Percentiles rank a stretch among this genome's conserved stretches.
These are phyloP conservation scores for Capillidium heterosporum DNA, from an alignment of 371 early-diverging fungal species.

Conservation along the genomic window DNA sequence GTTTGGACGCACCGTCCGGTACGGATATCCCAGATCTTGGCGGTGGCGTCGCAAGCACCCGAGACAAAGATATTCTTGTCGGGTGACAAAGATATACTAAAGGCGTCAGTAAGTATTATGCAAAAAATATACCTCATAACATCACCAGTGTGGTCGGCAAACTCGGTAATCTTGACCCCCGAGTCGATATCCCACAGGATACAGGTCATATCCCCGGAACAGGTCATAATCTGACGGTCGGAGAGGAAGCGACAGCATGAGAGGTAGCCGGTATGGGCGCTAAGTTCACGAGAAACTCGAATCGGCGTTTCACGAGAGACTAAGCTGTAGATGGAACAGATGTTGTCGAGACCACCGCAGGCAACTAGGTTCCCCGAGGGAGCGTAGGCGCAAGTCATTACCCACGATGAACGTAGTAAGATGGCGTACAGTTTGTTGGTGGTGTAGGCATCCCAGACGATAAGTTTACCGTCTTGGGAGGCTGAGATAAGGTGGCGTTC, in stretches of 20 bases:
- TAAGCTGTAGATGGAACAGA: constrained; percentile 92
- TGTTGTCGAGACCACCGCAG: constrained; percentile 96
- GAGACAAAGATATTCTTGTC: constrained; percentile 90
- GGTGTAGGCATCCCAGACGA: constrained; percentile 96
- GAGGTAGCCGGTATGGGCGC: constrained; percentile 90
- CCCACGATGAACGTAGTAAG: constrained; percentile 95
- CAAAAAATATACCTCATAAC: constrained; percentile 65
- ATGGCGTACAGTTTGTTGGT: constrained; percentile 96
- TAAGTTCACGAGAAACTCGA: constrained; percentile 82
- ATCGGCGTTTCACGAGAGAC: constrained; percentile 75
- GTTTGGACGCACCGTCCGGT: constrained; percentile 88
- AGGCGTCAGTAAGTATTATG: neutral
- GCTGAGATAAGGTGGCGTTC: constrained; percentile 89
- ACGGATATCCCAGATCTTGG: constrained; percentile 97
- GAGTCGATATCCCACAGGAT: constrained; percentile 98
- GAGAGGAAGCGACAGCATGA: constrained; percentile 89
- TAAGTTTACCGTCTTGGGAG: constrained; percentile 96
- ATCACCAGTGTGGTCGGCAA: constrained; percentile 94
- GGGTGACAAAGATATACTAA: constrained; percentile 55
- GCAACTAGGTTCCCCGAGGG: constrained; percentile 97
- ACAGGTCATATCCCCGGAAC: constrained; percentile 95
- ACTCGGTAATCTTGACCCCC: constrained; percentile 81
- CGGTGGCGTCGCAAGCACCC: constrained; percentile 92
- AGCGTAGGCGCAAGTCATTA: constrained; percentile 97
- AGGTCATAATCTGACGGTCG: constrained; percentile 85